These are phyloP conservation scores for Salvia rosmarinus DNA, from an alignment of 257 asterid genomes.

Conservation along the genomic window DNA sequence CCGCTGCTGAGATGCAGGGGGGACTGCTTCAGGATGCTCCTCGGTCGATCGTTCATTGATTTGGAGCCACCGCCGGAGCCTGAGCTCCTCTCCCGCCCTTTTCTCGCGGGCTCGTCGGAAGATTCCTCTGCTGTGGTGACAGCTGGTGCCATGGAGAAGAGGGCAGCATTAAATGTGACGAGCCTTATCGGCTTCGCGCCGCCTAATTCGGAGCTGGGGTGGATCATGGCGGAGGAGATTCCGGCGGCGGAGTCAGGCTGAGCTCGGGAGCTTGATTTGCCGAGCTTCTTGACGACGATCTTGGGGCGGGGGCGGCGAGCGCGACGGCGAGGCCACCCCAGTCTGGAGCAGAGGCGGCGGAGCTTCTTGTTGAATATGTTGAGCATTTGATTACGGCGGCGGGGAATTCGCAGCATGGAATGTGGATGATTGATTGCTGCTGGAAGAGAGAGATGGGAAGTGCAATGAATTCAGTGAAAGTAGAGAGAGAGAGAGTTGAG, in stretches of 20 bases:
- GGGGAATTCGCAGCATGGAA: conserved; percentile 35
- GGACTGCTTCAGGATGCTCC: conserved; percentile 78
- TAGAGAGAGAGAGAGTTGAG: conserved; percentile 29
- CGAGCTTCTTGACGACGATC: conserved; percentile 59
- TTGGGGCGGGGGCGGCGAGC: conserved; percentile 56
- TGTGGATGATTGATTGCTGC: neutral
- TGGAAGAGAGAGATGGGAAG: conserved; percentile 7
- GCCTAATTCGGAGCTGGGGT: conserved; percentile 57
- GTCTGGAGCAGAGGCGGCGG: conserved; percentile 52
- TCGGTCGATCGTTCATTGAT: conserved; percentile 67
- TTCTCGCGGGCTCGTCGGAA: conserved; percentile 19
- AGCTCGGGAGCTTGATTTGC: conserved; percentile 52
- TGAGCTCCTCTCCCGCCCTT: neutral
- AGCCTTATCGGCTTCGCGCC: conserved; percentile 50
- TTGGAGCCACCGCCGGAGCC: conserved; percentile 42
- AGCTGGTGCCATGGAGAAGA: conserved; percentile 96
- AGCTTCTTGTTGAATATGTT: conserved; percentile 56
- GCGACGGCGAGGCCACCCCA: conserved; percentile 65
- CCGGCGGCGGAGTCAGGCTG: conserved; percentile 29
- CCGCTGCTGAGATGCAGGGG: conserved; percentile 56
- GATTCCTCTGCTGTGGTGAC: conserved; percentile 51
- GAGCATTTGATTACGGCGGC: conserved; percentile 45
- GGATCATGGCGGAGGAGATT: conserved; percentile 66
- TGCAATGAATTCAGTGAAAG: neutral
- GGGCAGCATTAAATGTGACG: conserved; percentile 94